These are phyloP conservation scores for Penicillium brasilianum DNA, from an alignment of 2,329 filamentous ascomycete species.

Conservation along the genomic window DNA sequence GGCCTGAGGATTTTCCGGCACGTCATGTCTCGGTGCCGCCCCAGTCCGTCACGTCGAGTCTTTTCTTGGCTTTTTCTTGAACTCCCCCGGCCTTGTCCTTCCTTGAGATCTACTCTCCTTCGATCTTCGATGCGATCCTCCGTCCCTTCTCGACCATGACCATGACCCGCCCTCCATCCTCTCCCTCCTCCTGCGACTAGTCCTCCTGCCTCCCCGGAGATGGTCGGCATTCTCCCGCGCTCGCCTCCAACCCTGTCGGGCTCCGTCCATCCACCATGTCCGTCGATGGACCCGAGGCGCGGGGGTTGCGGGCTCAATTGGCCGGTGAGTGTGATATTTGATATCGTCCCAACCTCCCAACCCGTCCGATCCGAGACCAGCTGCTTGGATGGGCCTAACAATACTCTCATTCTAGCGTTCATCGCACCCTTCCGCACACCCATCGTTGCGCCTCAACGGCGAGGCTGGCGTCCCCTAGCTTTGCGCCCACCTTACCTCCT, in stretches of 20 bases:
- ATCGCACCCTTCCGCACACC: conserved; percentile 18
- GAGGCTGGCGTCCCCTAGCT: conserved; percentile 42
- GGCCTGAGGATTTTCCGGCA: neutral
- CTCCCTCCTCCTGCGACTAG: neutral
- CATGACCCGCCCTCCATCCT: neutral
- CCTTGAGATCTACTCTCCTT: too few species aligned
- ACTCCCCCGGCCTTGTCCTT: neutral
- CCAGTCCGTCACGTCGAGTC: conserved; percentile 8
- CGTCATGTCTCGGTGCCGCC: conserved; percentile 3
- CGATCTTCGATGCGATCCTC: too few species aligned
- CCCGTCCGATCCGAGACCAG: too few species aligned
- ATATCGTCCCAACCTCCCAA: neutral
- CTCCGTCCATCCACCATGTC: conserved; percentile 29
- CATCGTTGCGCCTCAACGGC: conserved; percentile 11
- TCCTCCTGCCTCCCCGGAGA: conserved; percentile 16
- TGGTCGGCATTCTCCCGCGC: conserved; percentile 20
- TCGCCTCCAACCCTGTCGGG: conserved; percentile 15
- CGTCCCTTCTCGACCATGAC: conserved; percentile 2
- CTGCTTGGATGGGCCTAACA: neutral
- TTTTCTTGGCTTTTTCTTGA: conserved; percentile 5
- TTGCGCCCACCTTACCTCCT: conserved; percentile 39
- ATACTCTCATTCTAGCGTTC: conserved; percentile 11
- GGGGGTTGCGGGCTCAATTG: conserved; percentile 22
- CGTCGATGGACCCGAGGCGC: conserved; percentile 22
- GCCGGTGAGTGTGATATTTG: conserved; percentile 21